phyloP scores from a whole-genome alignment of 306 rosid species.

The Vicia faba region DNA sequence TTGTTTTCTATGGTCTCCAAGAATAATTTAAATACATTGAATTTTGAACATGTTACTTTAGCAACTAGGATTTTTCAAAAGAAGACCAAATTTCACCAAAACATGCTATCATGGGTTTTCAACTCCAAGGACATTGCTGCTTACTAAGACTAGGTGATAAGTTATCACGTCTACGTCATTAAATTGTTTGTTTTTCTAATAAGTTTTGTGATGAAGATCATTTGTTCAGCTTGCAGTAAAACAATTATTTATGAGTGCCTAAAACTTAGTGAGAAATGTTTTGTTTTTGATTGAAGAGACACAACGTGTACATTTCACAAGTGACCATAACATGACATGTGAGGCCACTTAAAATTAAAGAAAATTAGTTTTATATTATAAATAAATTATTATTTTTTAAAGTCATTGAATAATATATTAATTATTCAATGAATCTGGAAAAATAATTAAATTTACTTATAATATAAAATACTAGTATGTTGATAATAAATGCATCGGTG shows the following conservation, averaged over 20 bases:
- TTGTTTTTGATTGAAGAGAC: not conserved
- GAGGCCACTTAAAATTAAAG: not conserved
- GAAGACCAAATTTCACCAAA: slow-evolving; percentile 23
- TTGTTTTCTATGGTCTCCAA: not conserved
- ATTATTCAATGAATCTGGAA: too few relatives aligned
- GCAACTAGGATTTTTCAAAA: not conserved
- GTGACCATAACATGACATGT: not conserved
- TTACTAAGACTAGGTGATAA: not conserved
- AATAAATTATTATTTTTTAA: too few relatives aligned
- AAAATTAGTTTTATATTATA: too few relatives aligned
- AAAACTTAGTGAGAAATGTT: not conserved
- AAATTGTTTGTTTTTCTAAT: too few relatives aligned
- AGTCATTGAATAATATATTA: too few relatives aligned
- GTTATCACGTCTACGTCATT: not conserved
- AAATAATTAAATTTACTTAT: too few relatives aligned
- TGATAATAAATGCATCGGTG: not conserved
- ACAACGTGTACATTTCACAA: not conserved
- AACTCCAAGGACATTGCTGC: not conserved
- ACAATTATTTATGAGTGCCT: not conserved
- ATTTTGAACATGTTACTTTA: not conserved
- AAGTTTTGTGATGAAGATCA: not conserved
- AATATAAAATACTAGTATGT: too few relatives aligned
- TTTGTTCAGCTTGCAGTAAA: not conserved
- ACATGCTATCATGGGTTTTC: slow-evolving; percentile 14
- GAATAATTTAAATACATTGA: not conserved